Percentiles rank a stretch among this genome's conserved stretches.
phyloP scores from a whole-genome alignment of 805 yeast species.

The Candida sakaeoensis region DNA sequence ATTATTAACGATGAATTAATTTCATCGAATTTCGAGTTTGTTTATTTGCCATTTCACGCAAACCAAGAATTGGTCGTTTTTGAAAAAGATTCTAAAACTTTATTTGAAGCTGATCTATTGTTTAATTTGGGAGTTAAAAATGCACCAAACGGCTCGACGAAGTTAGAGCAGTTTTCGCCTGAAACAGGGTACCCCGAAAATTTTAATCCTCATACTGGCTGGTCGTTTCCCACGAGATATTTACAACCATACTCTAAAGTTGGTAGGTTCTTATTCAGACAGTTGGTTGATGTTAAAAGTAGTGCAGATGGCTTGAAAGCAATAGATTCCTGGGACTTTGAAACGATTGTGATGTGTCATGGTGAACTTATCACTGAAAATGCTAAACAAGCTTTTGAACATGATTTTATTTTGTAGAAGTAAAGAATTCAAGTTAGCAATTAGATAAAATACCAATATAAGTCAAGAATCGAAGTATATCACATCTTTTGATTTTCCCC shows the following conservation, averaged over 20 bases:
- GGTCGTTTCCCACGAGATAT: slow-evolving; percentile 36
- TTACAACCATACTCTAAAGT: slow-evolving; percentile 38
- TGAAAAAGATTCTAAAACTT: slow-evolving; percentile 44
- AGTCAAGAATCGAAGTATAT: not conserved
- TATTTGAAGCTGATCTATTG: slow-evolving; percentile 58
- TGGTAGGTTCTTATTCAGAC: slow-evolving; percentile 29
- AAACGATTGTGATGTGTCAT: slow-evolving; percentile 53
- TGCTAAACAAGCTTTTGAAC: slow-evolving; percentile 25
- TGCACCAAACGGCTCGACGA: slow-evolving; percentile 14
- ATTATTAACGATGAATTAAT: slow-evolving; percentile 38
- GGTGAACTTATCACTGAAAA: slow-evolving; percentile 51
- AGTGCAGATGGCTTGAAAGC: slow-evolving; percentile 22
- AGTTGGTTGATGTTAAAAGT: slow-evolving; percentile 16
- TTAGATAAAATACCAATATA: not conserved
- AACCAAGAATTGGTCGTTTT: slow-evolving; percentile 57
- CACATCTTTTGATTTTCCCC: too few relatives aligned
- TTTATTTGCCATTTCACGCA: slow-evolving; percentile 52
- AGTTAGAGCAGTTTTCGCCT: slow-evolving; percentile 41
- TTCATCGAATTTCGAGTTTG: slow-evolving; percentile 46
- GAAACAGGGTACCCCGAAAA: slow-evolving; percentile 43
- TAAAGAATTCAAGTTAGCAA: not conserved
- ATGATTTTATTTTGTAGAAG: slow-evolving; percentile 11
- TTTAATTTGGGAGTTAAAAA: slow-evolving; percentile 52
- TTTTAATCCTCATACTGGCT: slow-evolving; percentile 43
- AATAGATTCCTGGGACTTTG: slow-evolving; percentile 42